These are phyloP conservation scores for Alternaria sp. DNA, from an alignment of 2,329 filamentous ascomycete genomes.

Conservation along the genomic window DNA sequence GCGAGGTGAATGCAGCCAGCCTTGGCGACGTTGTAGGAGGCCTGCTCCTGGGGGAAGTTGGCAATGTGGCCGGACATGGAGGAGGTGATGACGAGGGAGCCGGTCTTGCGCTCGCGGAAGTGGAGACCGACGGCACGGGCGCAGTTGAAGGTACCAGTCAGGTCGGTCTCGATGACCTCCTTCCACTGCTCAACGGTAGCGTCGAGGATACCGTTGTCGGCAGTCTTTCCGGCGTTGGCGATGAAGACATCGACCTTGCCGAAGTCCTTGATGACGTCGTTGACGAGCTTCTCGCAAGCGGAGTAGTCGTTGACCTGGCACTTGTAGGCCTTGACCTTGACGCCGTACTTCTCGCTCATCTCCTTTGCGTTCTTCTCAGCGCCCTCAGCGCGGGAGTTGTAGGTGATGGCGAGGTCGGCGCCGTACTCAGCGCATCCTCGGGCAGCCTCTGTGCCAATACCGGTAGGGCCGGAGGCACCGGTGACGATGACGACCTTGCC, in stretches of 20 bases:
- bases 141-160: slow-evolving; percentile 87
- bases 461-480: slow-evolving; percentile 66
- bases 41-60: slow-evolving; percentile 78
- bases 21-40: slow-evolving; percentile 60
- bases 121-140: slow-evolving; percentile 87
- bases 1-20: slow-evolving; percentile 71
- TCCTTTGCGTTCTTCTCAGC: slow-evolving; percentile 71
- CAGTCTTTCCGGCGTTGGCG: slow-evolving; percentile 74
- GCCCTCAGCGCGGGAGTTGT: slow-evolving; percentile 66
- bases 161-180: slow-evolving; percentile 82
- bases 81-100: slow-evolving; percentile 71
- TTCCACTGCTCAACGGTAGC: slow-evolving; percentile 74
- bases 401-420: slow-evolving; percentile 71
- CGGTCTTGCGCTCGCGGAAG: slow-evolving; percentile 70
- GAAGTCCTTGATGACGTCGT: slow-evolving; percentile 71
- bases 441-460: slow-evolving; percentile 72
- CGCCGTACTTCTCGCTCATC: slow-evolving; percentile 64
- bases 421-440: slow-evolving; percentile 70
- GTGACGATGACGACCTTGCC: slow-evolving; percentile 61
- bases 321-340: slow-evolving; percentile 74
- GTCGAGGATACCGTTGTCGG: slow-evolving; percentile 72
- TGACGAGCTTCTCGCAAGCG: slow-evolving; percentile 63
- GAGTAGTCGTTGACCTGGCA: slow-evolving; percentile 65
- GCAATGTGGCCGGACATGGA: slow-evolving; percentile 82
- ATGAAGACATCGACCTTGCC: slow-evolving; percentile 72